Base-by-base conservation (phyloP, 2,329 filamentous ascomycete genomes). In the Alternaria triticina region DNA sequence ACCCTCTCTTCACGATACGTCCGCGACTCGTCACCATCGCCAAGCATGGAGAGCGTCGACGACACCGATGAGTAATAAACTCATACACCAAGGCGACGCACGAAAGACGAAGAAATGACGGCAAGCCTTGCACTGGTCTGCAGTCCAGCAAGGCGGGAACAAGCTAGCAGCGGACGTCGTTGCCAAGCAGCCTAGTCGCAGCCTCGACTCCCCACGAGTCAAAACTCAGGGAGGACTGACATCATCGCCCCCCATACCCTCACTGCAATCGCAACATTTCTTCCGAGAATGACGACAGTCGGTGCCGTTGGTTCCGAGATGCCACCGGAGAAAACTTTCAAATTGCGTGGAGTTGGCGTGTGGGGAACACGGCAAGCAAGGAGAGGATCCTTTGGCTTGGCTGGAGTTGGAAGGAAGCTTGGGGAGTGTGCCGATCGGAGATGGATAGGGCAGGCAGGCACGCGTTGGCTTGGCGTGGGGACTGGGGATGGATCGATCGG, bases 41-140 rank as follows among this genome's bases (percentile, higher is more conserved):
- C 70, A 13, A 76, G 74, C 68, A 59, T 73, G 30, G 70, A 71
- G 51, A 76, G 73, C 61, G 68, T 73, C 40, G 72, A 76, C 51
- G 70, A 76, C 54, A 70, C 74, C 64, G 59, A 57, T 44, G 57
- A 66, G 61, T 70, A 59, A 70, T 70, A 59, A 70, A 28, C 57
- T 58, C 54, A 61, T 36, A 36, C 20, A 36, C 20, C 49, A 40
- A 52, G 55, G 20, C 28, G 22, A 44, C 45, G 58, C 17, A 57
- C 30, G 13, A 44, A 56, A 56, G 44, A 56, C 22, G 30, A 28
- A 12, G 17, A 17, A 40, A 60, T 28, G 43, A 61, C 44, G 52
- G 49, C 49, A 51, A 51, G 49, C 49, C 49, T 51, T 51, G 49
- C 49, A 36, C 28, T 40, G 20, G 28, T 40, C 28, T 52, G 28